A percentile compares a stretch with the other conserved stretches of the same genome.
phyloP scores from a whole-genome alignment of 2,329 filamentous ascomycete genomes.

The Cladosporium austrohemisphaericum region DNA sequence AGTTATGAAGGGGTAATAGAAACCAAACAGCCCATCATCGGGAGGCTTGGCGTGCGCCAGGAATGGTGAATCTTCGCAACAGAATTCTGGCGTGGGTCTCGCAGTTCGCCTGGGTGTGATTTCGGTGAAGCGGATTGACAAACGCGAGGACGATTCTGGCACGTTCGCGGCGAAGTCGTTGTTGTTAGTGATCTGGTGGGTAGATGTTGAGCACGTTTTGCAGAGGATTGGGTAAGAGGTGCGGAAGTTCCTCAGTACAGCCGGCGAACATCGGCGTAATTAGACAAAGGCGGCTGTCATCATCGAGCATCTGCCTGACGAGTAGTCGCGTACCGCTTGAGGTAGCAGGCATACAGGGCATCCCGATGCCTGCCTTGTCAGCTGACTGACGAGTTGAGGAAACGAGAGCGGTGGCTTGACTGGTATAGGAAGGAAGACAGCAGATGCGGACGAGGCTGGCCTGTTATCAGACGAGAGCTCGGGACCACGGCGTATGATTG shows the following conservation, averaged over 20 bases:
- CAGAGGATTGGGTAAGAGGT: neutral
- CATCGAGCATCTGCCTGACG: neutral
- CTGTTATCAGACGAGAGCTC: neutral
- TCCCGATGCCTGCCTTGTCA: neutral
- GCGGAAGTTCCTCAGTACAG: neutral
- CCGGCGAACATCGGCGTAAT: conserved; percentile 2
- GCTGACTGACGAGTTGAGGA: neutral
- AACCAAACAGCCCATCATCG: neutral
- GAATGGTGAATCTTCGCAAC: neutral
- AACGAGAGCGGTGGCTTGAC: neutral
- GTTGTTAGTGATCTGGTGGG: neutral
- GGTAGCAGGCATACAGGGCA: neutral
- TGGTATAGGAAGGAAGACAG: neutral
- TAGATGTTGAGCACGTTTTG: neutral
- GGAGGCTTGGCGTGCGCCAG: neutral
- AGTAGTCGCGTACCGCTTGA: neutral
- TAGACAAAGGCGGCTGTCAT: conserved; percentile 1
- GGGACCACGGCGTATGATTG: neutral
- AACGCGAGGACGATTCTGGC: neutral
- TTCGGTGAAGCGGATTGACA: neutral
- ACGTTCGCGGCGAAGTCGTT: neutral
- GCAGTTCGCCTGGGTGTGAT: neutral
- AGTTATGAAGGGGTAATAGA: conserved; percentile 5
- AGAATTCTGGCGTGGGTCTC: neutral
- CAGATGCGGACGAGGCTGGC: neutral